Conservation (phyloP, 306 rosid species). For the Vigna hirtella region DNA sequence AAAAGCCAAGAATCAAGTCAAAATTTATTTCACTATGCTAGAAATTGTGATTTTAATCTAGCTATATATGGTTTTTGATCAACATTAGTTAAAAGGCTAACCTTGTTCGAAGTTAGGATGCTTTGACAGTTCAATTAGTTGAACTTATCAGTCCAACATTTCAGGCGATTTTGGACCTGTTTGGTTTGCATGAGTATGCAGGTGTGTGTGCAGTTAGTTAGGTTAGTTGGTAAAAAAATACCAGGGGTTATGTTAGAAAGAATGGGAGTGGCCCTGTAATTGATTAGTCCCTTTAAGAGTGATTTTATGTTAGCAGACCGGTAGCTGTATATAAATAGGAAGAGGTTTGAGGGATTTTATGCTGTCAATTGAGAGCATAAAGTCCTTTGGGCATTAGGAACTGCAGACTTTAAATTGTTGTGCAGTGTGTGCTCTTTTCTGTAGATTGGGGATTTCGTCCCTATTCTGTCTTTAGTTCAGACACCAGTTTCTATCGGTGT, state of each 20-base stretch:
- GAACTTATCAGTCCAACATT: too few relatives aligned
- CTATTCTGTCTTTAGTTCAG: background rate
- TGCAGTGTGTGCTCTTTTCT: background rate
- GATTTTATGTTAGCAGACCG: background rate
- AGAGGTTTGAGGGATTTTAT: background rate
- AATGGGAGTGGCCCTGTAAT: background rate
- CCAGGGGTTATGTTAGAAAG: background rate
- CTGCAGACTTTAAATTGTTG: background rate
- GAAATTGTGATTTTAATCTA: too few relatives aligned
- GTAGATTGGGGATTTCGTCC: background rate
- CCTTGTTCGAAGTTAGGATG: too few relatives aligned
- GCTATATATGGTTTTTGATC: too few relatives aligned
- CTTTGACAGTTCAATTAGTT: too few relatives aligned
- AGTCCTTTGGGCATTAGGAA: background rate
- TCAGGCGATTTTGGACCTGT: too few relatives aligned
- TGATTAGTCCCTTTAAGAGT: background rate
- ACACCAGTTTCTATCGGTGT: background rate
- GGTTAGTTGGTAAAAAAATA: background rate
- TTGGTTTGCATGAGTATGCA: too few relatives aligned
- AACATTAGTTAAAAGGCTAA: too few relatives aligned
- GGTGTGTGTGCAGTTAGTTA: background rate
- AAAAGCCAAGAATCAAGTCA: too few relatives aligned
- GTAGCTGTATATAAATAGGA: background rate
- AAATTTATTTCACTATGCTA: too few relatives aligned
- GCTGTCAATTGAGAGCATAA: background rate